Percentiles rank a stretch among this genome's conserved stretches.
Conservation (phyloP, 2,329 filamentous ascomycete species). For the Talaromyces verruculosus region DNA sequence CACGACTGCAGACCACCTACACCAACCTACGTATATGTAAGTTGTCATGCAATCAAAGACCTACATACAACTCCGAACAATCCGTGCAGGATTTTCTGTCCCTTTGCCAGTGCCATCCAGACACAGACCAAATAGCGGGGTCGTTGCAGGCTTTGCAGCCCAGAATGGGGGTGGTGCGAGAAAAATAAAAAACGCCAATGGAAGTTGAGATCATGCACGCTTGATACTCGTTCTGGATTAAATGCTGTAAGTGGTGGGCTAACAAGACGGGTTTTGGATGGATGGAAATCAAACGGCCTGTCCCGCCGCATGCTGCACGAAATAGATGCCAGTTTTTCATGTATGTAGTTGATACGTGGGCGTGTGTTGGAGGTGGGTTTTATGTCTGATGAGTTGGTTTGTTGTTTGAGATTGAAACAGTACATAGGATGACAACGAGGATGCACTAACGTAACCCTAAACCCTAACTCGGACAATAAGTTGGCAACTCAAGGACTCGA, state of each 20-base stretch:
- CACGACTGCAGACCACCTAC: background rate
- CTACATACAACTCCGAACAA: slow-evolving; percentile 7
- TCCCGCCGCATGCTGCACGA: slow-evolving; percentile 18
- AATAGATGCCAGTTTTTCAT: slow-evolving; percentile 9
- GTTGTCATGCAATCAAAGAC: background rate
- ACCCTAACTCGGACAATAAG: background rate
- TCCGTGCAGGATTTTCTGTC: background rate
- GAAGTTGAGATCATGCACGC: slow-evolving; percentile 16
- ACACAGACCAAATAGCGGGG: slow-evolving; percentile 12
- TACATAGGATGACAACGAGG: background rate
- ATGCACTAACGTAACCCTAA: slow-evolving; percentile 3
- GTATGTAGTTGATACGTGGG: background rate
- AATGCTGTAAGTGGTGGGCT: background rate
- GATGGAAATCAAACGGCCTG: slow-evolving; percentile 16
- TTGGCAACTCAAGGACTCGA: background rate
- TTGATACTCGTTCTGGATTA: slow-evolving; percentile 19
- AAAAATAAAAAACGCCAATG: slow-evolving; percentile 16
- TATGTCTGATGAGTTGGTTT: background rate
- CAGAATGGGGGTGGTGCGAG: background rate
- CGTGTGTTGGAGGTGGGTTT: background rate
- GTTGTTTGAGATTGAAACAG: background rate
- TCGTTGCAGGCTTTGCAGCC: background rate
- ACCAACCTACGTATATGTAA: background rate
- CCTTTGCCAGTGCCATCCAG: background rate
- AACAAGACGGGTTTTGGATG: background rate